Evolutionary conservation across 2,329 filamentous ascomycete genomes (phyloP).

Genomic region (Nemania sp.): DNA sequence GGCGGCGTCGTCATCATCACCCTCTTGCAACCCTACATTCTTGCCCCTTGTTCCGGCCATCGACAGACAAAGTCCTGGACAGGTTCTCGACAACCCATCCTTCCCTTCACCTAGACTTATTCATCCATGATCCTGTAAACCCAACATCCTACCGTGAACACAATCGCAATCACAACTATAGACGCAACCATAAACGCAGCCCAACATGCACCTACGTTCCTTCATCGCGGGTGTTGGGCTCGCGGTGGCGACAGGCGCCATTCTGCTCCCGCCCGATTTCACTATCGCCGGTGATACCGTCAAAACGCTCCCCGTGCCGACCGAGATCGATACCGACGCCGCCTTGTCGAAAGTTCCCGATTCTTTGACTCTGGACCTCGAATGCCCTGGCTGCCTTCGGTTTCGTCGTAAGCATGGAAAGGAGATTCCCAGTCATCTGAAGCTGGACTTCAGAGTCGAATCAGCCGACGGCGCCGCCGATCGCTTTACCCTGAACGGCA

Average conservation of each 20-base stretch:
- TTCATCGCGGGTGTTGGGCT: slow-evolving; percentile 41
- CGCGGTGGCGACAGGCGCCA: slow-evolving; percentile 40
- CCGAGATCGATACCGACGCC: slow-evolving; percentile 25
- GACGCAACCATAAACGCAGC: slow-evolving; percentile 2
- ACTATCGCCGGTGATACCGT: slow-evolving; percentile 32
- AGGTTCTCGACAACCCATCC: no score
- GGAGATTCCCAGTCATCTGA: slow-evolving; percentile 48
- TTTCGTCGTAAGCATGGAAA: slow-evolving; percentile 22
- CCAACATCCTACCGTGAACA: no score
- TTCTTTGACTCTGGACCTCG: slow-evolving; percentile 33
- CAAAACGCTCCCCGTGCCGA: slow-evolving; percentile 37
- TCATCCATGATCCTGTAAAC: neutral
- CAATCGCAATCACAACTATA: no score
- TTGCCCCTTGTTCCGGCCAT: neutral
- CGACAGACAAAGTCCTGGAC: no score
- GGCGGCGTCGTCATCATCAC: slow-evolving; percentile 13
- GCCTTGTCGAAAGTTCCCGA: slow-evolving; percentile 25
- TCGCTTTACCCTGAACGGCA: slow-evolving; percentile 60
- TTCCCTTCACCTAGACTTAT: slow-evolving; percentile 3
- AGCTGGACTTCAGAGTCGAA: slow-evolving; percentile 59
- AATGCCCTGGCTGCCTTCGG: slow-evolving; percentile 37
- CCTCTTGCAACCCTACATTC: slow-evolving; percentile 11
- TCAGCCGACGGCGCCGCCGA: slow-evolving; percentile 47
- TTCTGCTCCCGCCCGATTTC: slow-evolving; percentile 39
- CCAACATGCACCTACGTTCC: slow-evolving; percentile 41